phyloP scores from a whole-genome alignment of 345 rosid species.

The Aegle marmelos region DNA sequence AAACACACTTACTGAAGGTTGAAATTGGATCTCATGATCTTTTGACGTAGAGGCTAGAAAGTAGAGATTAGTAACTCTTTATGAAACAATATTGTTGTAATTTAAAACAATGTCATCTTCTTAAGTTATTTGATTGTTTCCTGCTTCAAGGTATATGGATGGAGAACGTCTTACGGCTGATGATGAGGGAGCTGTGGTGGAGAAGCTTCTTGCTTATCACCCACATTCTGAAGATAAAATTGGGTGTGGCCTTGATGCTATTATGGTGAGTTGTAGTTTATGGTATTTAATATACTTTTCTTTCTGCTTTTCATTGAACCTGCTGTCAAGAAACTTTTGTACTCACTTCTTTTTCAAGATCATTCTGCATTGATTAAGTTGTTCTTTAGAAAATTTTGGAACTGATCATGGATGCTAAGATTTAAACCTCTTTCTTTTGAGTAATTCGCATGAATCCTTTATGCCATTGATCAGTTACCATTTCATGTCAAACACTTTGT shows the following conservation, averaged over 20 bases:
- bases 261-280: slow-evolving; percentile 52
- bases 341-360: not conserved
- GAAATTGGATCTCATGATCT: not conserved
- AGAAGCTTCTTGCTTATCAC: slow-evolving; percentile 75
- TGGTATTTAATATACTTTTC: not conserved
- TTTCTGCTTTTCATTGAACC: not conserved
- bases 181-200: slow-evolving; percentile 54
- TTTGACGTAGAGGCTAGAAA: not conserved
- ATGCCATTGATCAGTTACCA: not conserved
- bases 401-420: not conserved
- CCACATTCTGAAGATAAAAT: slow-evolving; percentile 77
- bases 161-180: slow-evolving; percentile 62
- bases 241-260: slow-evolving; percentile 72
- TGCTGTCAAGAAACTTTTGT: not conserved
- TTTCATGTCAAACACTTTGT: not conserved
- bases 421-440: not conserved
- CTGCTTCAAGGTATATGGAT: slow-evolving; percentile 57
- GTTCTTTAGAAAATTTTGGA: not conserved
- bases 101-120: not conserved
- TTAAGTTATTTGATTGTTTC: slow-evolving; percentile 7
- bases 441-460: not conserved
- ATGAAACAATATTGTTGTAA: not conserved
- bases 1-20: not conserved
- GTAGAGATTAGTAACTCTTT: not conserved
- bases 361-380: not conserved